Conservation (phyloP, 164 flowering plant species). For the Dillenia turbinata region DNA sequence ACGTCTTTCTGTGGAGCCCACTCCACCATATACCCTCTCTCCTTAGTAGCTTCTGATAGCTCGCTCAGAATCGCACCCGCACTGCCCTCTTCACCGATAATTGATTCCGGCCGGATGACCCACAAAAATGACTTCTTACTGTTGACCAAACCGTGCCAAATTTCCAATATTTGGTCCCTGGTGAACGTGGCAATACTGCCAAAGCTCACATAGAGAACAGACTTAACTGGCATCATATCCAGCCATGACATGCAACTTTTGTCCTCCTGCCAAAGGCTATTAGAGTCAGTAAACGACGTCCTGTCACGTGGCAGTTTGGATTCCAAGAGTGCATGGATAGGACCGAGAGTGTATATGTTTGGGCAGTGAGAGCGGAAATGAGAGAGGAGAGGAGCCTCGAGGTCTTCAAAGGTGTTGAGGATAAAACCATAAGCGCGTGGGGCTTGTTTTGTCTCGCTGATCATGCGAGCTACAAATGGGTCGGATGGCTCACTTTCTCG, state of each 20-base stretch:
- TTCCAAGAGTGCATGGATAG: slow-evolving; percentile 17
- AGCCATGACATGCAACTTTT: slow-evolving; percentile 20
- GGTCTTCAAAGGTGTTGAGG: slow-evolving; percentile 26
- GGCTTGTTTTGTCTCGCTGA: slow-evolving; percentile 4
- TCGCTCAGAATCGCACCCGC: slow-evolving; percentile 6
- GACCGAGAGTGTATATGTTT: slow-evolving; percentile 22
- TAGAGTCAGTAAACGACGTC: not conserved
- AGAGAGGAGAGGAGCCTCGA: slow-evolving; percentile 20
- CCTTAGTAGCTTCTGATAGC: slow-evolving; percentile 8
- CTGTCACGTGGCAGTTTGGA: not conserved
- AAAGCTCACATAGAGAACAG: slow-evolving; percentile 22
- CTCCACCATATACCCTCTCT: slow-evolving; percentile 15
- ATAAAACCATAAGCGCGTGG: slow-evolving; percentile 18
- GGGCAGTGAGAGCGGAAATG: slow-evolving; percentile 14
- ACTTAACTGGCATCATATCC: slow-evolving; percentile 6
- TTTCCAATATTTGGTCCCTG: slow-evolving; percentile 11
- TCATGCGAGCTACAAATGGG: slow-evolving; percentile 5
- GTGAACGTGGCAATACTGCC: slow-evolving; percentile 13
- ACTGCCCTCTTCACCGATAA: not conserved
- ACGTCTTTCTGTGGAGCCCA: slow-evolving; percentile 20
- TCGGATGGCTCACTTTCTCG: slow-evolving; percentile 6
- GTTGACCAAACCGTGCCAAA: slow-evolving; percentile 25
- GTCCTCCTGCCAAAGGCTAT: slow-evolving; percentile 17
- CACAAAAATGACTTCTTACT: slow-evolving; percentile 16
- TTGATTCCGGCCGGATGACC: slow-evolving; percentile 14